A percentile compares a stretch with the other conserved stretches of the same genome.
These are phyloP conservation scores for Saturnispora zaruensis DNA, from an alignment of 805 yeast species.

Conservation along the genomic window DNA sequence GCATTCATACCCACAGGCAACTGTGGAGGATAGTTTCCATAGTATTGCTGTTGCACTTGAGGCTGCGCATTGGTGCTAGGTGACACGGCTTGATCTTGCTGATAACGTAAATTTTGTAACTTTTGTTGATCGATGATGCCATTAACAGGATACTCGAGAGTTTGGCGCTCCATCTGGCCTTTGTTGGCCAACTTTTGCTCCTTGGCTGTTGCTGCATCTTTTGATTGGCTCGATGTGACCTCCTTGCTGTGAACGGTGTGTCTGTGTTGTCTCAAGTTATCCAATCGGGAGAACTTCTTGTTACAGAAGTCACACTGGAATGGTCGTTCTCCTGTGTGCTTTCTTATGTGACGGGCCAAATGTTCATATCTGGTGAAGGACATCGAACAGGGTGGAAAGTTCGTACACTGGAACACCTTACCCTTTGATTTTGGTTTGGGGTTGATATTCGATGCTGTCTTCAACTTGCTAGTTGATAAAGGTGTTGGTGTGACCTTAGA, in stretches of 20 bases:
- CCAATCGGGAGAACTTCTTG: slow-evolving; percentile 72
- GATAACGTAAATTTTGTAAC: background rate
- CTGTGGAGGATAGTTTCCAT: background rate
- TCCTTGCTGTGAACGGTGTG: slow-evolving; percentile 71
- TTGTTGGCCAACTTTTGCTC: background rate
- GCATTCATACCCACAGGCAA: slow-evolving; percentile 1
- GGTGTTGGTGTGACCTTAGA: background rate
- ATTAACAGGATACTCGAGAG: background rate
- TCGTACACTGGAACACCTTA: slow-evolving; percentile 73
- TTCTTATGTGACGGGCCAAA: slow-evolving; percentile 82
- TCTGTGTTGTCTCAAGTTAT: slow-evolving; percentile 84
- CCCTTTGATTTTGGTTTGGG: slow-evolving; percentile 41
- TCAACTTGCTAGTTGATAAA: slow-evolving; percentile 1
- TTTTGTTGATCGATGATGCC: background rate
- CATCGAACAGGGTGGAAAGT: slow-evolving; percentile 82
- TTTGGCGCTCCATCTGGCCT: background rate
- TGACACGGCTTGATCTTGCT: background rate
- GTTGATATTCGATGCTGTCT: background rate
- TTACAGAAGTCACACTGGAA: slow-evolving; percentile 79
- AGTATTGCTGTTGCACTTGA: slow-evolving; percentile 1
- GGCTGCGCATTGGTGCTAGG: background rate
- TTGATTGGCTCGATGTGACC: slow-evolving; percentile 27
- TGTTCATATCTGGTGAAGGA: slow-evolving; percentile 88
- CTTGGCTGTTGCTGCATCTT: slow-evolving; percentile 13
- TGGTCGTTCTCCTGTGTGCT: slow-evolving; percentile 93